These are phyloP conservation scores for Fusarium poae DNA, from an alignment of 2,329 filamentous ascomycete genomes.

Conservation along the genomic window DNA sequence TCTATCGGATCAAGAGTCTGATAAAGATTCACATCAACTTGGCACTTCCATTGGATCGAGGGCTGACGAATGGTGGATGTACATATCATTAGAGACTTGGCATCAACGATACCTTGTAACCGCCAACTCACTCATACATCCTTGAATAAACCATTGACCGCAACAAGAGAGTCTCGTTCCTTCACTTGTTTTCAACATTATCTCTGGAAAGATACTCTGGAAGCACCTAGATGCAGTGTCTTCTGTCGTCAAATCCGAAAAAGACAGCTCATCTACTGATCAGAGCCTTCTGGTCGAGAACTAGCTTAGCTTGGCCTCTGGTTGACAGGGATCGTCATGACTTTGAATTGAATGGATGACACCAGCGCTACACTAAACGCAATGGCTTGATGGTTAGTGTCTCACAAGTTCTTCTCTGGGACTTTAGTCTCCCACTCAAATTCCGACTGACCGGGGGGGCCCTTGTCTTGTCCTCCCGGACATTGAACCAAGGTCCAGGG, in stretches of 20 bases:
- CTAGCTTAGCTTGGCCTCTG: conserved; percentile 4
- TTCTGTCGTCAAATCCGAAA: conserved; percentile 10
- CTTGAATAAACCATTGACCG: background rate
- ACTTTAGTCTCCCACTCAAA: conserved; percentile 28
- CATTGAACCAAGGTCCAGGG: conserved; percentile 19
- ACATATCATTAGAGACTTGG: background rate
- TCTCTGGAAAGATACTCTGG: background rate
- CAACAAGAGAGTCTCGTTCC: background rate
- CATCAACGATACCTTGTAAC: conserved; percentile 13
- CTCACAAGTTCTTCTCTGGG: conserved; percentile 41
- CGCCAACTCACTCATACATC: background rate
- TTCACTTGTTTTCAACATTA: background rate
- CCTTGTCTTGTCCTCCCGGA: conserved; percentile 32
- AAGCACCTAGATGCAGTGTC: conserved; percentile 21
- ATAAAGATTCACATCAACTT: conserved; percentile 15
- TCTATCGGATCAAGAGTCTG: conserved; percentile 33
- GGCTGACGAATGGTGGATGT: conserved; percentile 14
- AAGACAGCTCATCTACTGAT: conserved; percentile 39
- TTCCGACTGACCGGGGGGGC: conserved; percentile 42
- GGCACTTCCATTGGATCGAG: conserved; percentile 9
- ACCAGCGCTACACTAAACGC: conserved; percentile 41
- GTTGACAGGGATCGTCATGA: conserved; percentile 40
- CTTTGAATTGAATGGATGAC: conserved; percentile 12
- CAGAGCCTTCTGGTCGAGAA: conserved; percentile 15
- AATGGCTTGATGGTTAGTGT: conserved; percentile 42